Percentiles rank a stretch among this genome's conserved stretches.
phyloP scores from a whole-genome alignment of 805 yeast genomes.

The Candida incommunis region DNA sequence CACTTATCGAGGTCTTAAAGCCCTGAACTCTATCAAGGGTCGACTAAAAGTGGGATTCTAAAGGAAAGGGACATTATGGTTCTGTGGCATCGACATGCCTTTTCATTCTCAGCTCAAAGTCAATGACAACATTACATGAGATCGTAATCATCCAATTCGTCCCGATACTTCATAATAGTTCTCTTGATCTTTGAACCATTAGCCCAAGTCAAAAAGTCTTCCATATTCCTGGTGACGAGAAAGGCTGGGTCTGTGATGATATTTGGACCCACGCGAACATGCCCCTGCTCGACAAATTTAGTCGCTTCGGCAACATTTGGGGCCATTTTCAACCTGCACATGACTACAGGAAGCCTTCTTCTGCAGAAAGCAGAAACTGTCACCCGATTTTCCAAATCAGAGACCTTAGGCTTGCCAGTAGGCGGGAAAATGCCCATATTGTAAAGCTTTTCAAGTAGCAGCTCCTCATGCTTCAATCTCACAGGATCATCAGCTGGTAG shows the following conservation, averaged over 20 bases:
- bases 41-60: too few relatives aligned
- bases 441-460: constrained; percentile 74
- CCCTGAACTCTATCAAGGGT: too few relatives aligned
- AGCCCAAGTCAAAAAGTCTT: constrained; percentile 97
- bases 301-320: constrained; percentile 80
- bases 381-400: constrained; percentile 81
- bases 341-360: constrained; percentile 83
- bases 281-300: constrained; percentile 90
- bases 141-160: constrained; percentile 47
- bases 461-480: constrained; percentile 77
- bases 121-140: constrained; percentile 11
- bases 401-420: constrained; percentile 57
- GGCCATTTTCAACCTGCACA: constrained; percentile 91
- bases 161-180: constrained; percentile 76
- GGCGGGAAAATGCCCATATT: constrained; percentile 80
- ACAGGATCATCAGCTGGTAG: constrained; percentile 80
- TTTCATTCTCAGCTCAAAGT: too few relatives aligned
- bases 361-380: constrained; percentile 89
- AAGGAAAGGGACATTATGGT: too few relatives aligned
- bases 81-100: too few relatives aligned
- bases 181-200: constrained; percentile 87
- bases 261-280: constrained; percentile 93
- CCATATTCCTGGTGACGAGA: constrained; percentile 83
- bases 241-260: constrained; percentile 93
- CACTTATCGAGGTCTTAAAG: too few relatives aligned